Evolutionary conservation across 345 rosid species (phyloP).

Genomic region (Acer saccharum): DNA sequence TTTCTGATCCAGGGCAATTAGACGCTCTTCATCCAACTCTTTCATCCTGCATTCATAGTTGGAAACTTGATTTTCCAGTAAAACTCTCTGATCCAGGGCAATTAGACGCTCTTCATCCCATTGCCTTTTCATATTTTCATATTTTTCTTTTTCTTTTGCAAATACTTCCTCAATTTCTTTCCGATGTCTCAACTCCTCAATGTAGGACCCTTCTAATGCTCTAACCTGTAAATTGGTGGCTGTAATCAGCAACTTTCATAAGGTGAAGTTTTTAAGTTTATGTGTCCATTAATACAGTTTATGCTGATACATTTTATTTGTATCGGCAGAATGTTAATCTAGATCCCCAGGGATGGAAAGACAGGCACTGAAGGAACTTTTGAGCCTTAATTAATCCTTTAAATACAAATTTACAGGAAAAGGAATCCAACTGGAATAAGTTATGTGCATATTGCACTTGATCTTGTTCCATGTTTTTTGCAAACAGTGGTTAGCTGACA

Average conservation of each 20-base stretch:
- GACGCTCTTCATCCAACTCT: constrained; percentile 44
- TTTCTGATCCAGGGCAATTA: constrained; percentile 24
- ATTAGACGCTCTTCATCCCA: constrained; percentile 29
- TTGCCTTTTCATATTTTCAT: constrained; percentile 23
- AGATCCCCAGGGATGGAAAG: not conserved
- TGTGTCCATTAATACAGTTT: not conserved
- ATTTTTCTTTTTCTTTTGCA: constrained; percentile 18
- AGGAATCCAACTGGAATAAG: not conserved
- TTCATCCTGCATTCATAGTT: constrained; percentile 7
- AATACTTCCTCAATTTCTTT: constrained; percentile 38
- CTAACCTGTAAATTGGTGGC: constrained; percentile 31
- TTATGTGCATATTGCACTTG: not conserved
- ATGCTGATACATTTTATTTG: not conserved
- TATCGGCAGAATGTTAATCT: not conserved
- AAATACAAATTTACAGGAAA: not conserved
- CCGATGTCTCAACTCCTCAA: constrained; percentile 33
- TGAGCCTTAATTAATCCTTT: not conserved
- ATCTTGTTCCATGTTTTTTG: not conserved
- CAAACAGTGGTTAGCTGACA: not conserved
- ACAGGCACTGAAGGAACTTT: not conserved
- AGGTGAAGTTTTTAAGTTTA: not conserved
- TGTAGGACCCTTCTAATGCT: constrained; percentile 40
- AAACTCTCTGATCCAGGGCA: no score
- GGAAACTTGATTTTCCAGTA: constrained; percentile 22
- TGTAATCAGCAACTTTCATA: not conserved